Percentiles rank a stretch among this genome's conserved stretches.
These are phyloP conservation scores for Collybia sordida DNA, from an alignment of 768 basidiomycete species.

Conservation along the genomic window DNA sequence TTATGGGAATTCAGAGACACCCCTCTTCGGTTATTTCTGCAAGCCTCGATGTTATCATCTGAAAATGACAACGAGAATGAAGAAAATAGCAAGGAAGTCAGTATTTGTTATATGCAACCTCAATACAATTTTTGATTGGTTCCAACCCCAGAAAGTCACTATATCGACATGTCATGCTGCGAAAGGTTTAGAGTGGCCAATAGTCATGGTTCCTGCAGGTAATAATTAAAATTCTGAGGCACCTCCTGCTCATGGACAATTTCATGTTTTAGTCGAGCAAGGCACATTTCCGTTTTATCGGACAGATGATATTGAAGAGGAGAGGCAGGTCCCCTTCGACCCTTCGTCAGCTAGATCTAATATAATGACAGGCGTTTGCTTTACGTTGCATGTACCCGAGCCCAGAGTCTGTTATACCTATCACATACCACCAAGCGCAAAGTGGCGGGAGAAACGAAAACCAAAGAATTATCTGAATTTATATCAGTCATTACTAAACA, in stretches of 20 bases:
- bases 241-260: conserved; percentile 2
- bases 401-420: conserved; percentile 69
- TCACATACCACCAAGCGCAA: conserved; percentile 48
- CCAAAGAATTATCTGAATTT: conserved; percentile 58
- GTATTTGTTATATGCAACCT: not conserved
- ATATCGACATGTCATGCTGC: conserved; percentile 88
- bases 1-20: conserved; percentile 36
- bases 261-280: conserved; percentile 54
- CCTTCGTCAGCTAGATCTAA: not conserved
- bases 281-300: conserved; percentile 78
- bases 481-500: conserved; percentile 42
- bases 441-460: conserved; percentile 39
- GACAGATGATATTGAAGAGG: conserved; percentile 76
- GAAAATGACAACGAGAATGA: conserved; percentile 67
- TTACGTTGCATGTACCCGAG: conserved; percentile 89
- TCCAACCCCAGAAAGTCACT: conserved; percentile 63
- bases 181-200: conserved; percentile 92
- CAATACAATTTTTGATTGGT: not conserved
- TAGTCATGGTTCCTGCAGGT: conserved; percentile 80
- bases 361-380: conserved; percentile 60
- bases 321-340: conserved; percentile 47
- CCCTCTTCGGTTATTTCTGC: conserved; percentile 69
- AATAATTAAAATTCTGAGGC: not conserved
- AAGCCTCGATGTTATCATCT: conserved; percentile 81
- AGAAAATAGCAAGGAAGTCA: conserved; percentile 29